These are phyloP conservation scores for Pseudonitzschia multiseries DNA, from an alignment of 108 stramenopile genomes.

Conservation along the genomic window DNA sequence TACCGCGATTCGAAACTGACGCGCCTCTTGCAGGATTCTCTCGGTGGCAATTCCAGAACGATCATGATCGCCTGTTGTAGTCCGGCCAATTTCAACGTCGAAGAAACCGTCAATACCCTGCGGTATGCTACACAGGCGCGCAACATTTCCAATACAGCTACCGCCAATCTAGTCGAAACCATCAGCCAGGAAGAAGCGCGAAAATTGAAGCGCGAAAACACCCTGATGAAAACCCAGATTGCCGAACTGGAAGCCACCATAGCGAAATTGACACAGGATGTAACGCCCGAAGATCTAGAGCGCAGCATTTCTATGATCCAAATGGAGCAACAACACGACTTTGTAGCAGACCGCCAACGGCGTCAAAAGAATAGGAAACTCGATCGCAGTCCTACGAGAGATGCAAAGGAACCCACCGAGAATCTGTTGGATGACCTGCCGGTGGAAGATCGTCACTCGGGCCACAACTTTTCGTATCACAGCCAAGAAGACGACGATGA, in stretches of 20 bases:
- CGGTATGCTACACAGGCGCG: conserved; percentile 94
- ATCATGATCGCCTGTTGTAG: conserved; percentile 92
- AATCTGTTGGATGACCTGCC: no score
- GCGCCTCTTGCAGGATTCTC: conserved; percentile 84
- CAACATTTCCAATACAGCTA: conserved; percentile 91
- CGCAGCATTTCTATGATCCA: conserved; percentile 20
- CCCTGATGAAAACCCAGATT: conserved; percentile 55
- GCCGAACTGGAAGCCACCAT: conserved; percentile 44
- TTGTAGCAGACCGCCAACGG: background rate
- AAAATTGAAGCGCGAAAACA: conserved; percentile 71
- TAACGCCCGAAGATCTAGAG: conserved; percentile 33
- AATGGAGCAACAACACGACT: conserved; percentile 7
- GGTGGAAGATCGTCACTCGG: no score
- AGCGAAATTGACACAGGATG: conserved; percentile 26
- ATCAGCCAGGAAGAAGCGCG: conserved; percentile 69
- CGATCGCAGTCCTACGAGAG: background rate
- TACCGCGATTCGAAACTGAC: conserved; percentile 95
- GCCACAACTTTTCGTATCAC: background rate
- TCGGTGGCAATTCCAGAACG: conserved; percentile 93
- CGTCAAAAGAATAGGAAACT: background rate
- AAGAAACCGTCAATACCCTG: conserved; percentile 93
- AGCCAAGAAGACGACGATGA: background rate
- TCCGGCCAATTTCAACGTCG: conserved; percentile 93
- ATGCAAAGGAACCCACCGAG: background rate
- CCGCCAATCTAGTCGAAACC: conserved; percentile 70